Percentiles rank a stretch among this genome's conserved stretches.
These are phyloP conservation scores for Aspergillus sp. DNA, from an alignment of 2,329 filamentous ascomycete species.

Conservation along the genomic window DNA sequence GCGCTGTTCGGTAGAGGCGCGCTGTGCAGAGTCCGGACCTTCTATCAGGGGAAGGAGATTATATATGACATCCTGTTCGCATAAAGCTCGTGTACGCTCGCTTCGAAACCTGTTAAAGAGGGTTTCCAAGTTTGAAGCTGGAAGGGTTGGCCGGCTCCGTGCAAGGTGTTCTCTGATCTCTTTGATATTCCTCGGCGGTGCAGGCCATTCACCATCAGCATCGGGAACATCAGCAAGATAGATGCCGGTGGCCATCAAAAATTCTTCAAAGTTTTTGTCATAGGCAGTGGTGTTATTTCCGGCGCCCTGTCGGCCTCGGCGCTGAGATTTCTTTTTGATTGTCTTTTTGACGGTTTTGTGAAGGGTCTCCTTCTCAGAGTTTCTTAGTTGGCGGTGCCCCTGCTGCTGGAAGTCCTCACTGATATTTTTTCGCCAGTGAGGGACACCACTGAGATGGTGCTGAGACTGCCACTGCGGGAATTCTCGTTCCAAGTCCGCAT, in stretches of 20 bases:
- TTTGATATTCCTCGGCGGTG: neutral
- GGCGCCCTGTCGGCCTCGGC: neutral
- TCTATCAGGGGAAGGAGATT: neutral
- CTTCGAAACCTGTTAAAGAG: neutral
- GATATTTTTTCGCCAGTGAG: neutral
- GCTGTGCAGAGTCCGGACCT: neutral
- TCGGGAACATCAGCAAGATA: neutral
- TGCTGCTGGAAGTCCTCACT: neutral
- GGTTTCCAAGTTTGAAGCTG: neutral
- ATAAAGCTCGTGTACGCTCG: neutral
- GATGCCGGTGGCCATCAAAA: neutral
- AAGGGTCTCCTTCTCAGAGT: neutral
- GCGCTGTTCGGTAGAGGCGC: neutral
- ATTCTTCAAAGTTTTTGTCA: neutral
- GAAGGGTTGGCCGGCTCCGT: neutral
- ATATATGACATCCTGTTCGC: neutral
- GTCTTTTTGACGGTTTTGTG: neutral
- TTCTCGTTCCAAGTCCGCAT: neutral
- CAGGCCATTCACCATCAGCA: neutral
- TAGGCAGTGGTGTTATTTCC: neutral
- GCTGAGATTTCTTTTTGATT: neutral
- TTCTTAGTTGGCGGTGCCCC: neutral
- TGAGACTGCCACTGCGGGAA: neutral
- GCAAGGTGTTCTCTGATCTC: neutral
- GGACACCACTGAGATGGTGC: neutral